Evolutionary conservation across 1,139 yeast species (phyloP).

Genomic region (Casaregolazyma lundiana): DNA sequence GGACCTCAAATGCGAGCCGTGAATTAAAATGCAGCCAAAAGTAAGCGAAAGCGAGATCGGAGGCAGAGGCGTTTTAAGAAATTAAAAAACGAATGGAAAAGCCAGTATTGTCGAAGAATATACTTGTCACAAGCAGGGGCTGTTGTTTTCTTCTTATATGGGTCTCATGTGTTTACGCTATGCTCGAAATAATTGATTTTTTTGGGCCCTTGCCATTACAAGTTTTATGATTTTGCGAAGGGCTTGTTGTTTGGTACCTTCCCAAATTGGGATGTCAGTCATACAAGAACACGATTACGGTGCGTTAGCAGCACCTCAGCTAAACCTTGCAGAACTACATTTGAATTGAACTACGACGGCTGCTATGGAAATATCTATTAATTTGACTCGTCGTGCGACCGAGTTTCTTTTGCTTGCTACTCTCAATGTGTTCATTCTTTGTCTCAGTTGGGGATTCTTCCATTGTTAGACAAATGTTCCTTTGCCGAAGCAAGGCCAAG

Average conservation of each 20-base stretch:
- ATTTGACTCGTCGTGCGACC: not conserved
- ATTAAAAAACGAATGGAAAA: too few relatives aligned
- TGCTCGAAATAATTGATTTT: not conserved
- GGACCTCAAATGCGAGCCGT: not conserved
- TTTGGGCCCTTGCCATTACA: slow-evolving; percentile 1
- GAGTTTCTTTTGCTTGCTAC: not conserved
- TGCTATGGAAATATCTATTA: not conserved
- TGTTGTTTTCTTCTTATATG: not conserved
- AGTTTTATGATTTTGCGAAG: not conserved
- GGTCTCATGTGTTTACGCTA: not conserved
- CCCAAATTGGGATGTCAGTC: slow-evolving; percentile 1
- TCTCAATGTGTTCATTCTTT: not conserved
- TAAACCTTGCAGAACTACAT: not conserved
- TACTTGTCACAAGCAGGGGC: not conserved
- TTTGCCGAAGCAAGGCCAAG: not conserved
- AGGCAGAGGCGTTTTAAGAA: too few relatives aligned
- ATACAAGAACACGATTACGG: not conserved
- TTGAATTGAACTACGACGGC: not conserved
- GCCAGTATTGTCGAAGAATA: too few relatives aligned
- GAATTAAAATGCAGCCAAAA: slow-evolving; percentile 1
- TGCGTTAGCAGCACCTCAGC: not conserved
- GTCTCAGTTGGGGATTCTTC: not conserved
- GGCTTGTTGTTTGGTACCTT: not conserved
- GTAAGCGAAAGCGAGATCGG: too few relatives aligned
- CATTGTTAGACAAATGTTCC: not conserved